These are phyloP conservation scores for Rosa persica DNA, from an alignment of 306 rosid species.

Conservation along the genomic window DNA sequence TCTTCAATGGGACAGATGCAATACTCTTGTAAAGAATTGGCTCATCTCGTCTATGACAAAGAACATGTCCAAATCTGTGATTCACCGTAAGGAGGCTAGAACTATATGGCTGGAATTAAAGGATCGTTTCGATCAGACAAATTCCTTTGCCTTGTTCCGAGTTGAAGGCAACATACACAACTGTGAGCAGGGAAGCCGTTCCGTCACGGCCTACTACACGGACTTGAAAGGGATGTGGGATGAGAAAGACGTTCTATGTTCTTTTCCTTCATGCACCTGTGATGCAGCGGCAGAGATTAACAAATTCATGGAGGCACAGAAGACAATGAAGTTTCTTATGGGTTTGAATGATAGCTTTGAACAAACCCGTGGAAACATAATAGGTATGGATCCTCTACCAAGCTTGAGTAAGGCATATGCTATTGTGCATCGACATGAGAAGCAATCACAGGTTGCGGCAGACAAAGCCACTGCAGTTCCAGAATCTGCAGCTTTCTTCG, in stretches of 20 bases:
- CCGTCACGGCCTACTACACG: background rate
- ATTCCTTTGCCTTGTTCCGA: background rate
- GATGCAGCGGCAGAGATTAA: background rate
- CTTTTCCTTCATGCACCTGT: background rate
- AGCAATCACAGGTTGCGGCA: background rate
- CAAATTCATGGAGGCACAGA: background rate
- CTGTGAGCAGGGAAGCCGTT: background rate
- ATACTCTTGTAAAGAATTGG: background rate
- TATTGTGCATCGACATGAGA: background rate
- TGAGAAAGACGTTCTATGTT: background rate
- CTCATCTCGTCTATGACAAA: background rate
- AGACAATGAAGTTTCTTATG: background rate
- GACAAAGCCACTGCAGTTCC: too few relatives aligned
- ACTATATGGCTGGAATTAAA: background rate
- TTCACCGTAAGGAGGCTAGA: background rate
- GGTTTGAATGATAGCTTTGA: background rate
- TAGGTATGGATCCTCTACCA: background rate
- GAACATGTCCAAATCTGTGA: background rate
- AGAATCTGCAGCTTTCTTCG: too few relatives aligned
- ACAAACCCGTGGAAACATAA: background rate
- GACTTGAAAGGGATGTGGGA: slow-evolving; percentile 4
- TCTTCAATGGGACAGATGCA: background rate
- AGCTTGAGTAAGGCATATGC: background rate
- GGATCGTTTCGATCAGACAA: background rate
- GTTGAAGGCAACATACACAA: background rate